A percentile compares a stretch with the other conserved stretches of the same genome.
Evolutionary conservation across 2,329 filamentous ascomycete species (phyloP).

Genomic region (Lachnellula occidentalis): DNA sequence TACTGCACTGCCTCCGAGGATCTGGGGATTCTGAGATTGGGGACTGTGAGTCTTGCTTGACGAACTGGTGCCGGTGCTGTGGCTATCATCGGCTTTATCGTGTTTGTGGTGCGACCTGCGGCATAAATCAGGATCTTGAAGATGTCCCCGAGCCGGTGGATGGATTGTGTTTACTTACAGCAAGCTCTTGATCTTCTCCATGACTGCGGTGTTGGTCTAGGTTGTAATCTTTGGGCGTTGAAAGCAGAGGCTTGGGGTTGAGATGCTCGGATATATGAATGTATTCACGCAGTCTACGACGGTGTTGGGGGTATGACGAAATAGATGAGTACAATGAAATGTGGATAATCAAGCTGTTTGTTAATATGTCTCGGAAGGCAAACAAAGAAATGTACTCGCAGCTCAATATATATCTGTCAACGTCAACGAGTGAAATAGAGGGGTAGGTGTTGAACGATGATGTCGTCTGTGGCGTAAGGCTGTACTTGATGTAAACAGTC

Average conservation of each 20-base stretch:
- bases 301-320: too few relatives aligned
- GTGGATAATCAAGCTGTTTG: too few relatives aligned
- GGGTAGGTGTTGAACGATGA: background rate
- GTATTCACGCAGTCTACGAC: too few relatives aligned
- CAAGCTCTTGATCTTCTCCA: slow-evolving; percentile 8
- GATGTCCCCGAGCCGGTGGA: background rate
- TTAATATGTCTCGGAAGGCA: too few relatives aligned
- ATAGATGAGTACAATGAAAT: too few relatives aligned
- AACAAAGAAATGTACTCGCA: background rate
- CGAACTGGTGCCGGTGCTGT: too few relatives aligned
- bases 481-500: background rate
- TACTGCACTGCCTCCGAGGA: too few relatives aligned
- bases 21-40: too few relatives aligned
- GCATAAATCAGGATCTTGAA: background rate
- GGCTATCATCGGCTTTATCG: too few relatives aligned
- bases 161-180: background rate
- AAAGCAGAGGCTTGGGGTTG: background rate
- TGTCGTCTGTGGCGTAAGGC: slow-evolving; percentile 12
- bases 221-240: background rate
- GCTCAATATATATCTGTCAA: background rate
- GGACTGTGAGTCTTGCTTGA: too few relatives aligned
- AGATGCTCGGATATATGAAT: too few relatives aligned
- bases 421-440: background rate
- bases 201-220: background rate
- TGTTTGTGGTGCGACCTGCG: background rate